These are phyloP conservation scores for Starmerella ratchasimensis DNA, from an alignment of 805 yeast species.

Conservation along the genomic window DNA sequence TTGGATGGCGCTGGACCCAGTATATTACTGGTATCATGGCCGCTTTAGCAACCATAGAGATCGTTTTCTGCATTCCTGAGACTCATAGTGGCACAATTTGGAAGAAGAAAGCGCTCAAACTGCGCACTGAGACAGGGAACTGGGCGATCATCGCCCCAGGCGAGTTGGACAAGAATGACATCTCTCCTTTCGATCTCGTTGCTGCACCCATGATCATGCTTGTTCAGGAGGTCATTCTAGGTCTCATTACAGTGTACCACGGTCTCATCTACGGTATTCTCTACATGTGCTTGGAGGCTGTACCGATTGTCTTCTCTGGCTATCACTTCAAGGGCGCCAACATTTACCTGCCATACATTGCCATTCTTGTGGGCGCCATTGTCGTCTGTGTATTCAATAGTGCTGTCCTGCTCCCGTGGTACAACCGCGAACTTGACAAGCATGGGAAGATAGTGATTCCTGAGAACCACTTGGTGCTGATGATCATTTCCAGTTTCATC, in stretches of 20 bases:
- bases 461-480: slow-evolving; percentile 64
- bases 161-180: slow-evolving; percentile 30
- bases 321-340: slow-evolving; percentile 51
- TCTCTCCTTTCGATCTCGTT: slow-evolving; percentile 19
- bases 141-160: slow-evolving; percentile 69
- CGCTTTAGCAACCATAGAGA: slow-evolving; percentile 30
- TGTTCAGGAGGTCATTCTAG: slow-evolving; percentile 28
- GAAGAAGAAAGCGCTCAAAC: slow-evolving; percentile 44
- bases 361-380: slow-evolving; percentile 57
- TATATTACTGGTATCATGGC: slow-evolving; percentile 57
- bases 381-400: slow-evolving; percentile 43
- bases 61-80: slow-evolving; percentile 42
- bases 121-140: slow-evolving; percentile 58
- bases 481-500: slow-evolving; percentile 54
- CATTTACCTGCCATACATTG: slow-evolving; percentile 65
- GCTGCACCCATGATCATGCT: slow-evolving; percentile 26
- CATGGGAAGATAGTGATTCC: slow-evolving; percentile 51
- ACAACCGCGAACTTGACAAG: slow-evolving; percentile 32
- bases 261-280: slow-evolving; percentile 32
- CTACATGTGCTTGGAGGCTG: slow-evolving; percentile 30
- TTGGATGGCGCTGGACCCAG: slow-evolving; percentile 78
- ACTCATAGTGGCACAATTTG: slow-evolving; percentile 60
- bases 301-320: slow-evolving; percentile 33
- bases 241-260: slow-evolving; percentile 28
- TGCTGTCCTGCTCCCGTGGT: slow-evolving; percentile 39